Conservation (phyloP, 116 monocot species). For the Iris pallida region DNA sequence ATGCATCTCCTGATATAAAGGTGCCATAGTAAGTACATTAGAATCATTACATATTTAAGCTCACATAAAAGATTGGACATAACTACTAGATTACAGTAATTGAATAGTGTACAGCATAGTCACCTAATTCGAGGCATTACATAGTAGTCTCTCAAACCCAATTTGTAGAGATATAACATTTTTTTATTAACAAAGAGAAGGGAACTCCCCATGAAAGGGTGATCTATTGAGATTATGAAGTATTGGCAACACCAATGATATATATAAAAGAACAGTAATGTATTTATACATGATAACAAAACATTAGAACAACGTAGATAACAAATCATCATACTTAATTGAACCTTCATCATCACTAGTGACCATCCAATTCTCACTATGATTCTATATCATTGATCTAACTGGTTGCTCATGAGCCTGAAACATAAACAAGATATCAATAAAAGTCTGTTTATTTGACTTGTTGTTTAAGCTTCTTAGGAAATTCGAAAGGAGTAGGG, state of each 20-base stretch:
- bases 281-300: background rate
- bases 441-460: constrained; percentile 1
- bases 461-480: background rate
- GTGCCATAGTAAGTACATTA: no score
- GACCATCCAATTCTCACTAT: constrained; percentile 99
- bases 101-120: no score
- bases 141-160: no score
- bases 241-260: no score
- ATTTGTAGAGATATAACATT: no score
- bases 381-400: constrained; percentile 97
- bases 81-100: no score
- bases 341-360: constrained; percentile 97
- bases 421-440: constrained; percentile 3
- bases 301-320: background rate
- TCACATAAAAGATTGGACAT: no score
- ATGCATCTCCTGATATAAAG: constrained; percentile 76
- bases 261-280: background rate
- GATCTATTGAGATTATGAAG: no score
- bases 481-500: background rate
- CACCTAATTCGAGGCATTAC: no score
- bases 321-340: constrained; percentile 62
- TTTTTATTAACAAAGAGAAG: no score
- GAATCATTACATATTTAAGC: no score
- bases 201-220: no score
- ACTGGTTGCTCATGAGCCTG: constrained; percentile 98